phyloP scores from a whole-genome alignment of 306 rosid species.

The Quercus rubra region DNA sequence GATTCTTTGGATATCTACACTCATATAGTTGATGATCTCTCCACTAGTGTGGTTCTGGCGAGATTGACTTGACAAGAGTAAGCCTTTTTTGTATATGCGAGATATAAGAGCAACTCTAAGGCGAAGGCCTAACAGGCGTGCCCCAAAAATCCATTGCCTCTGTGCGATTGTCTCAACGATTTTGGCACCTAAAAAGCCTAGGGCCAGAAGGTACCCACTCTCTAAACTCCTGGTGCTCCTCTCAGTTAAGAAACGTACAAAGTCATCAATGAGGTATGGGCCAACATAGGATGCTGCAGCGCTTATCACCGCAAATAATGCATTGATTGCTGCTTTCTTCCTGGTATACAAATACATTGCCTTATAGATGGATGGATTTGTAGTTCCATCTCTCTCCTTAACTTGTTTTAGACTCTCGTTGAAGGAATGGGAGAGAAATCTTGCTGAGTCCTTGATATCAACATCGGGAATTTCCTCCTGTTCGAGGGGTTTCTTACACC shows the following conservation, averaged over 20 bases:
- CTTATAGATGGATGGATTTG: slow-evolving; percentile 65
- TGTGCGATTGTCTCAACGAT: slow-evolving; percentile 76
- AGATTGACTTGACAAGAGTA: slow-evolving; percentile 59
- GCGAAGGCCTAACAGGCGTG: slow-evolving; percentile 86
- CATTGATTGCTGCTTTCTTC: slow-evolving; percentile 80
- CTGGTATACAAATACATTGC: slow-evolving; percentile 63
- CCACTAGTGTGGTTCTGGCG: slow-evolving; percentile 82
- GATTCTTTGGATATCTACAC: slow-evolving; percentile 92
- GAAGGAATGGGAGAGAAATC: slow-evolving; percentile 45
- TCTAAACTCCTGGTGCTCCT: slow-evolving; percentile 48
- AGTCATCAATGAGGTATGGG: slow-evolving; percentile 84
- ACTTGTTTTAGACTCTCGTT: slow-evolving; percentile 51
- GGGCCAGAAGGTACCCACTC: slow-evolving; percentile 67
- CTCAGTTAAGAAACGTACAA: slow-evolving; percentile 56
- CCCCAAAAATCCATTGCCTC: slow-evolving; percentile 96
- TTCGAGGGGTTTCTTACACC: slow-evolving; percentile 68
- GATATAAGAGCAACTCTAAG: slow-evolving; percentile 81
- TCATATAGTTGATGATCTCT: slow-evolving; percentile 92
- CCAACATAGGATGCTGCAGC: slow-evolving; percentile 93
- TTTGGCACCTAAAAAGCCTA: slow-evolving; percentile 71
- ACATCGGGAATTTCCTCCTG: slow-evolving; percentile 66
- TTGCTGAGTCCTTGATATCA: slow-evolving; percentile 67
- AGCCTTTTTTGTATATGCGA: slow-evolving; percentile 73
- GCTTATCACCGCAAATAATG: slow-evolving; percentile 53
- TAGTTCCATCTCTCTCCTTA: slow-evolving; percentile 51